Evolutionary conservation across 1,284 basidiomycete species (phyloP), one percentile per base, ranked within the genome.

Genomic region (Leccinum griseonigrum): DNA sequence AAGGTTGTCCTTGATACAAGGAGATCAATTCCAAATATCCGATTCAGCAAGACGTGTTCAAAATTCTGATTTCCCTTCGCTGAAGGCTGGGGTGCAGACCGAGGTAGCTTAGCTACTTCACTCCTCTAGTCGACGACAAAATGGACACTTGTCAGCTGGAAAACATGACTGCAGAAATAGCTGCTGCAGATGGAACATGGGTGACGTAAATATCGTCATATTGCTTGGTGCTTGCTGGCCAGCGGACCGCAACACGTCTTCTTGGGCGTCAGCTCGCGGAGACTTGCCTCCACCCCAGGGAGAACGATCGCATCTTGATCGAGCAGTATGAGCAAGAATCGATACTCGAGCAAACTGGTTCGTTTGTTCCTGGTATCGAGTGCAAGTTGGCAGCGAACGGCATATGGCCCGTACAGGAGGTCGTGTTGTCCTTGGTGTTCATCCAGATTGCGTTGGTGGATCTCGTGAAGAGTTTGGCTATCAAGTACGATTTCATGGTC

Each of bases 181-280:
- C 69, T 56, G 64, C 69, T 18, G 55, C 60, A 1, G 66, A 71
- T 31, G 71, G 69, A 26, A 51, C 60, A 52, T 71, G 68, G 66
- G 69, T 72, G 18, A 65, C 71, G 3, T 72, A 69, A 3, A 51
- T 73, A 31, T 73, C 69, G 6, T 71, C 69, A 3, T 71, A 72
- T 40, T 76, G 76, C 53, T 59, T 69, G 50, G 73, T 73, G 3
- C 74, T 71, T 48, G 55, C 71, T 31, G 72, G 72, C 8, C 71
- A 74, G 51, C 22, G 72, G 72, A 40, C 68, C 70, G 4, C 68
- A 74, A 34, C 73, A 76, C 51, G 6, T 74, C 31, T 71, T 64
- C 58, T 75, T 72, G 71, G 71, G 71, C 72, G 73, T 52, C 72
- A 75, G 29, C 71, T 72, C 4, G 65, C 73, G 8, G 71, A 70